Conservation (phyloP, 2,329 filamentous ascomycete genomes). For the Ophiostoma triangulosporum region DNA sequence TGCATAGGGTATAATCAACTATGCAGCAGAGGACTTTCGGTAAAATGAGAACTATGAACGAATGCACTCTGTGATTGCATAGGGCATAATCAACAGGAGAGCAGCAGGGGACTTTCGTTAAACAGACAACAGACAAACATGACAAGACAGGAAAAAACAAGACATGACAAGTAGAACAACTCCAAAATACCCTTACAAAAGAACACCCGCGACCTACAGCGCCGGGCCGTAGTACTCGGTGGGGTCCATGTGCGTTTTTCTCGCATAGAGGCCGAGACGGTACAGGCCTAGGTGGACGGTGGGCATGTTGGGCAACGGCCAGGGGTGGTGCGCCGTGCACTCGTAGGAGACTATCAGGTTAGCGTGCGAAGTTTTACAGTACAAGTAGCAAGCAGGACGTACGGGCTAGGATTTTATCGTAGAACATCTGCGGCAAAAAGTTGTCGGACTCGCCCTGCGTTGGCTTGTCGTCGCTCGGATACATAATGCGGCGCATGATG, state of each 20-base stretch:
- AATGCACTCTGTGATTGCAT: too few species aligned
- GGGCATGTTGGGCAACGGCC: not conserved
- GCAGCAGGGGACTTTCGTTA: not conserved
- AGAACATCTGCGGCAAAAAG: not conserved
- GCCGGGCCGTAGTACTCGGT: not conserved
- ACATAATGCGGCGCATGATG: not conserved
- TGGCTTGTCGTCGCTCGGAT: not conserved
- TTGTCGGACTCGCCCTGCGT: not conserved
- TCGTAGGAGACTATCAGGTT: not conserved
- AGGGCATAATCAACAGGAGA: not conserved
- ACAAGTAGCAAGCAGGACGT: not conserved
- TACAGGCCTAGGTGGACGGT: not conserved
- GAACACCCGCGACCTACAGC: not conserved
- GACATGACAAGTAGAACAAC: not conserved
- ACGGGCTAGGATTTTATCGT: not conserved
- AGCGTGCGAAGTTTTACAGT: not conserved
- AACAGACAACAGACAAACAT: not conserved
- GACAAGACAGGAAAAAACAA: not conserved
- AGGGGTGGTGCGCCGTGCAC: not conserved
- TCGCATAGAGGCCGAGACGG: not conserved
- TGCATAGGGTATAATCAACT: too few species aligned
- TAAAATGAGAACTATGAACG: too few species aligned
- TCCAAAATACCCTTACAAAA: too few species aligned
- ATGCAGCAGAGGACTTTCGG: too few species aligned
- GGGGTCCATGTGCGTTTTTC: not conserved